These are phyloP conservation scores for Plectosphaerella cucumerina DNA, from an alignment of 2,329 filamentous ascomycete species.

Conservation along the genomic window DNA sequence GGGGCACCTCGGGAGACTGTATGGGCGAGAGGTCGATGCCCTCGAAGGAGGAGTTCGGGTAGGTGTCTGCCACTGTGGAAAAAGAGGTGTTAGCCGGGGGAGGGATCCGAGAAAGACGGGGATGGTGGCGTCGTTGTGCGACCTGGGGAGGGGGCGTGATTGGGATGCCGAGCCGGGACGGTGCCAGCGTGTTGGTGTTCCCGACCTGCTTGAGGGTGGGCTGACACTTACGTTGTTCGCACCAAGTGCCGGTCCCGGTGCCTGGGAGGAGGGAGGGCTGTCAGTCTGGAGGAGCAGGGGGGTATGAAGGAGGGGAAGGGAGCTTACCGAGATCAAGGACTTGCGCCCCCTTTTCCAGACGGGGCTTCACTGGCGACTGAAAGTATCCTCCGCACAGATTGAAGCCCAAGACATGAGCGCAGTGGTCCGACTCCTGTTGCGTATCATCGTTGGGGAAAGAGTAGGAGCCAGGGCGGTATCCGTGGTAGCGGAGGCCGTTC, in stretches of 20 bases:
- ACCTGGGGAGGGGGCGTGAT: not conserved
- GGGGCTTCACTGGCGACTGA: constrained; percentile 36
- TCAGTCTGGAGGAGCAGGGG: not conserved
- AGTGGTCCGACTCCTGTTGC: constrained; percentile 36
- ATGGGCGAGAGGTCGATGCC: constrained; percentile 50
- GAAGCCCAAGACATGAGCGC: constrained; percentile 35
- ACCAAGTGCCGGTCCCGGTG: constrained; percentile 49
- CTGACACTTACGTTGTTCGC: constrained; percentile 39
- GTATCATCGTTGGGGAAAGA: constrained; percentile 38
- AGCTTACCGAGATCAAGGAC: constrained; percentile 43
- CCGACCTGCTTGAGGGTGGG: not conserved
- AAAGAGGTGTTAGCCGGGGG: not conserved
- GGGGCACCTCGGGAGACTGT: constrained; percentile 45
- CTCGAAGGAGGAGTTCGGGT: constrained; percentile 37
- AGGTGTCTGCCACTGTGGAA: constrained; percentile 41
- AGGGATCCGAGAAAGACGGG: not conserved
- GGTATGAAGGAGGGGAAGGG: not conserved
- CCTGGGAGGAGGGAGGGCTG: constrained; percentile 21
- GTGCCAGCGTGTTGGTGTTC: not conserved
- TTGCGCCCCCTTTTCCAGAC: constrained; percentile 31
- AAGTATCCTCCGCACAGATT: constrained; percentile 36
- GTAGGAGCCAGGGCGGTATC: constrained; percentile 36
- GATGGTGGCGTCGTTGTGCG: not conserved
- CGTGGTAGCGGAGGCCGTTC: constrained; percentile 33
- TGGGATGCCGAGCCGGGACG: not conserved